Evolutionary conservation across 257 asterid genomes (phyloP), one percentile per base, ranked within the genome.

Genomic region (Fraxinus excelsior): DNA sequence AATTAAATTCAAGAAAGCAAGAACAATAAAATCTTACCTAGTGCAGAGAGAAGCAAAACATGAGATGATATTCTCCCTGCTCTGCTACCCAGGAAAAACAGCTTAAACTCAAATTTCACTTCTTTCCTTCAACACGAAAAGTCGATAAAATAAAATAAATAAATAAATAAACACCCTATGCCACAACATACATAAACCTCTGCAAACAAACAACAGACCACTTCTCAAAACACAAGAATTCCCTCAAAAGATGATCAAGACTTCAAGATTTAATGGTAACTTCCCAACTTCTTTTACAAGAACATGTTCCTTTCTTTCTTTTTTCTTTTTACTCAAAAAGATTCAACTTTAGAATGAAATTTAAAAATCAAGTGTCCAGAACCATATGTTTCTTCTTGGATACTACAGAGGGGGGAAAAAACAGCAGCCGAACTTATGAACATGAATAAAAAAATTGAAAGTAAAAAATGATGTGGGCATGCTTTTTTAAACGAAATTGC

Each of bases 21-120:
- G 66, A 16, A 67, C 19, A 70, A 46, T 56, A 7, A 21, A 58
- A n/a, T n/a, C 79, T 72, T 76, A 85, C 81, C 76, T 29, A 26
- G 26, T 26, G 12, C 21, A 46, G 72, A 29, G 64, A 56, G 73
- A 21, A 78, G 25, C 37, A 75, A 71, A 76, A 58, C 75, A 73
- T 60, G 71, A 72, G 32, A 66, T 35, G 67, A 35, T 5, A 69
- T 21, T 70, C 79, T 70, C 75, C 71, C 40, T 11, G 66, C 46
- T n/a, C 77, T 38, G 69, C 49, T 60, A 37, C 75, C 14, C 73
- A 74, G 74, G 53, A 31, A 77, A 51, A 65, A 38, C 74, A 76
- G 49, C 60, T 78, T 73, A 64, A 62, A 70, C 64, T 56, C 67
- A 77, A 53, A 37, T 53, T 68, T 26, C n/a, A 40, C 68, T 65